These are phyloP conservation scores for Ilex paraguariensis DNA, from an alignment of 305 asterid genomes.

Conservation along the genomic window DNA sequence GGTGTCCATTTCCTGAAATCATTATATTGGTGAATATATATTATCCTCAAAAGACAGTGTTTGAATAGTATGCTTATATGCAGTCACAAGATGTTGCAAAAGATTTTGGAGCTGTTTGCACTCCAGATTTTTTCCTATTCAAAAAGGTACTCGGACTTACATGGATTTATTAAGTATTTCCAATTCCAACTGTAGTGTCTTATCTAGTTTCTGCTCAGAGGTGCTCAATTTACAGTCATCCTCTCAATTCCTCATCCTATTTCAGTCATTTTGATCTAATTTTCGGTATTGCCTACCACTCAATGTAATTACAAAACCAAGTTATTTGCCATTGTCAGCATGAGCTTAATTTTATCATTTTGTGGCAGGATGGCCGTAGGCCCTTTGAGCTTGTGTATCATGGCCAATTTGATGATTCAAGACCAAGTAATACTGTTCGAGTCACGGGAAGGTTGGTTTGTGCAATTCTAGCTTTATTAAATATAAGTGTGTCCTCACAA, in stretches of 20 bases:
- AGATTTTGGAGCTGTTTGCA: constrained; percentile 91
- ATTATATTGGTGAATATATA: too few relatives aligned
- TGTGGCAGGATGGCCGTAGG: constrained; percentile 79
- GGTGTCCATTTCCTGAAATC: too few relatives aligned
- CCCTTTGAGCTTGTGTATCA: constrained; percentile 95
- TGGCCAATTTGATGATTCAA: constrained; percentile 93
- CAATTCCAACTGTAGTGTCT: not conserved
- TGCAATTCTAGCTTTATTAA: constrained; percentile 4
- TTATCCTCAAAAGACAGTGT: not conserved
- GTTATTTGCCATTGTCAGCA: constrained; percentile 4
- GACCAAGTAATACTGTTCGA: constrained; percentile 58
- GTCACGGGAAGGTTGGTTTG: constrained; percentile 78
- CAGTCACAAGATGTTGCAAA: constrained; percentile 88
- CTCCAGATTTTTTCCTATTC: constrained; percentile 91
- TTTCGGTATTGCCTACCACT: too few relatives aligned
- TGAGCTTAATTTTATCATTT: constrained; percentile 5
- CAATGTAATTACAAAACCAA: not conserved
- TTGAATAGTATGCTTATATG: constrained; percentile 7
- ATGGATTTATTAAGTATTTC: not conserved
- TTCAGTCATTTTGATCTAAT: not conserved
- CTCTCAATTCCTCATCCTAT: not conserved
- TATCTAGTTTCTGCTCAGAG: not conserved
- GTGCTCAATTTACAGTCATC: not conserved
- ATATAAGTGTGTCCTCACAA: not conserved
- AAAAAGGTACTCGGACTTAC: constrained; percentile 49